Evolutionary conservation across 441 rosid genomes (phyloP), one percentile per base, ranked within the genome.

Genomic region (Codiaeum variegatum): DNA sequence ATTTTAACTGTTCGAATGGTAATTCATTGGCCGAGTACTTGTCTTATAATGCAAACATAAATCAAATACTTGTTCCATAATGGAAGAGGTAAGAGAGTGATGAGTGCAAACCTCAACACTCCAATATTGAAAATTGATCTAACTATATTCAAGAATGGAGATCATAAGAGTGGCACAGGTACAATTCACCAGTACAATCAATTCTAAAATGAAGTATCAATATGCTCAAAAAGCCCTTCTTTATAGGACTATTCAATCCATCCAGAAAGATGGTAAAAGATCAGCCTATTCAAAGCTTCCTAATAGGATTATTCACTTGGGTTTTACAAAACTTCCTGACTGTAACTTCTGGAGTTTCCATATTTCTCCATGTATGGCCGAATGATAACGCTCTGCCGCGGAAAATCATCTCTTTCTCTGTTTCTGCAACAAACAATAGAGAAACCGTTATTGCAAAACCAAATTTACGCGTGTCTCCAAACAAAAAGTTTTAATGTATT

Each of bases 361-460:
- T 69, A n/a, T 31, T 51, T 23, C 34, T 44, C 23, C 54, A 10
- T 61, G 44, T 21, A 60, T 10, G 28, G 28, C 66, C 62, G 3
- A 21, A 8, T 1, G 18, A n/a, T 26, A 67, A 62, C n/a, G n/a
- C 13, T 40, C 54, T 4, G 58, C 71, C 23, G 61, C n/a, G 38
- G 23, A 21, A 26, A 21, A 24, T 19, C 8, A 8, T 26, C 13
- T 54, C 69, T 31, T 58, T 66, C 60, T 21, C 49, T 26, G 12
- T 19, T 40, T 26, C 79, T 70, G 75, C 76, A 72, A 56, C 49
- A 19, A 47, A 61, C 36, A 31, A 7, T 12, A n/a, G 21, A 65
- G 29, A 31, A 59, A 71, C 44, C 61, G 62, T 23, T 61, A 59
- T 34, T 31, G 51, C 8, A 11, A 42, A 28, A 59, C 42, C 18